Base-by-base conservation (phyloP, 169 alveolate genomes). In the Plasmodium inui region DNA sequence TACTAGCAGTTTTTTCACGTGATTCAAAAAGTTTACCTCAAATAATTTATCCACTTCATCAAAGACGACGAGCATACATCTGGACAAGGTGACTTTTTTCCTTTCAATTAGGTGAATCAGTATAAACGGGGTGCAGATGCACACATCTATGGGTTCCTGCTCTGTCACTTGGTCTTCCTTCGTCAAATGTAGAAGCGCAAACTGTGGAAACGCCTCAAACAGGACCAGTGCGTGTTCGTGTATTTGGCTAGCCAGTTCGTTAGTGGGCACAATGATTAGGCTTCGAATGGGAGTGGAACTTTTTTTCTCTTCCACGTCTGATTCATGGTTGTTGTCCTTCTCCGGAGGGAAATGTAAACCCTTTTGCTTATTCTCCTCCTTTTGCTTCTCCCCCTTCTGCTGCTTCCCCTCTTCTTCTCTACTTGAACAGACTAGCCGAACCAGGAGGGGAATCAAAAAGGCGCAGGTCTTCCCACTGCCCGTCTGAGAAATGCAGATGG, bases 401-500 rank as follows among this genome's bases (percentile, higher is more conserved):
- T 80, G 22, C 32, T 80, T 37, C 44, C 3, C 44, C 44, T 1
- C 30, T 19, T 19, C 39, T 19, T 67, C 78, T 30, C 2, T 3
- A 22, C 53, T 10, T n/a, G 50, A 39, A 26, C 32, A 41, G 30
- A 67, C 55, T 41, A 92, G 82, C 30, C 41, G 39, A 6, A 94
- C 53, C n/a, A 96, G 82, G 32, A 95, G 71, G 32, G 97, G 97
- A 28, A 94, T 79, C 10, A 96, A 88, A 83, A 95, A 96, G 9
- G 98, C 96, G 91, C 95, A 80, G n/a, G 98, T 96, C 67, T 96
- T 96, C 50, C 98, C 98, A 37, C 97, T 95, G 0, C 98, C 98
- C 6, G 98, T 96, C n/a, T 96, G 97, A 8, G 98, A 95, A 22
- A 96, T 96, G 46, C 96, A 96, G 17, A 96, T 82, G 39, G 96